Evolutionary conservation across 208 protist species (phyloP), one percentile per base, ranked within the genome.

Genomic region (Trypanosoma melophagium): DNA sequence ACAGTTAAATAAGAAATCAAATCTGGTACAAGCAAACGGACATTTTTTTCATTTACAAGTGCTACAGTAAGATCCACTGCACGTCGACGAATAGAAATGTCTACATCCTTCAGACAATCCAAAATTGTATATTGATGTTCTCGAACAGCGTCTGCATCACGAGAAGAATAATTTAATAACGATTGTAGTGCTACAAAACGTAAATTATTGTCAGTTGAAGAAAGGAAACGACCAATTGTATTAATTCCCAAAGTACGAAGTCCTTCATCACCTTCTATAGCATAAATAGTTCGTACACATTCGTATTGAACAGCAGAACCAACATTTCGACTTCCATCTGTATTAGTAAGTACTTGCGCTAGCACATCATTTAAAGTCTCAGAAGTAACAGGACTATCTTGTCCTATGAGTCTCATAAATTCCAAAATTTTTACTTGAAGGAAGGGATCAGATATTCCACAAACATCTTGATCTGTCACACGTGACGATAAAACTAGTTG

Each of bases 251-350:
- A 90, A 17, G 95, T 74, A 19, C 90, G 83, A 45, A 97, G 81
- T 14, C 69, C 84, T 13, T 84, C 80, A 68, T 97, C 93, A 47
- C 87, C 87, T 65, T 99, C 95, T 52, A 99, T 99, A 3, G 86
- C 80, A 86, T 99, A 93, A 71, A 99, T 99, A 0, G 98, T 99
- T 55, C 87, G 86, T 42, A 99, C 97, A 75, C 96, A 98, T 80
- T 99, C 98, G 78, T 99, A 99, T 13, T 99, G 84, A 42, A 99
- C 93, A 7, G 98, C 96, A 74, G 97, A 98, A 60, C 98, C 98
- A 13, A 98, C 96, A 76, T 98, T 99, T 35, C 92, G 94, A 13
- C 79, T 77, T 8, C 74, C 78, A 21, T 99, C 97, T 2, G 98
- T 99, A 81, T 99, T 99, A 16, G 97, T 99, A 22, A 98, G 96